phyloP scores from a whole-genome alignment of 1,284 basidiomycete species.

The Moniliophthora roreri region DNA sequence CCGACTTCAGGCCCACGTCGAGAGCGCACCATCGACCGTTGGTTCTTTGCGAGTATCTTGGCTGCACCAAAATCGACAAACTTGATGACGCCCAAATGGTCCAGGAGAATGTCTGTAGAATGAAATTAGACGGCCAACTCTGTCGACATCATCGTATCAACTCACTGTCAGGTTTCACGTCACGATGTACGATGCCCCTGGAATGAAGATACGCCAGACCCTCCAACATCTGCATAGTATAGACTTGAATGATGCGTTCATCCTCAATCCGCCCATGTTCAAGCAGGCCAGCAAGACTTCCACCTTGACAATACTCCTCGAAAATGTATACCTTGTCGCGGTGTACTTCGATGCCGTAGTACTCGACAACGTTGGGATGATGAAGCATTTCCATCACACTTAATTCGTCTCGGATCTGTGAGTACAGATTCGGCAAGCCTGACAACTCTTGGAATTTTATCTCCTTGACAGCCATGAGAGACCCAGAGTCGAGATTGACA shows the following conservation, averaged over 20 bases:
- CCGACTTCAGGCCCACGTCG: constrained; percentile 49
- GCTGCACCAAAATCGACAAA: constrained; percentile 99
- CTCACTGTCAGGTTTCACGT: constrained; percentile 99
- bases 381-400: constrained; percentile 98
- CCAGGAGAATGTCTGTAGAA: constrained; percentile 85
- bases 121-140: constrained; percentile 1
- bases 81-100: constrained; percentile 93
- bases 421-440: constrained; percentile 80
- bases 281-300: constrained; percentile 86
- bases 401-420: constrained; percentile 96
- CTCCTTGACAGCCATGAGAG: constrained; percentile 99
- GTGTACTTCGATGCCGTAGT: constrained; percentile 99
- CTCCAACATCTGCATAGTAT: constrained; percentile 96
- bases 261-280: constrained; percentile 97
- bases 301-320: constrained; percentile 98
- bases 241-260: constrained; percentile 93
- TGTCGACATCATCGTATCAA: constrained; percentile 16
- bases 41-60: constrained; percentile 94
- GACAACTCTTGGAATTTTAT: constrained; percentile 96
- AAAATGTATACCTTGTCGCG: constrained; percentile 99
- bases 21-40: constrained; percentile 78
- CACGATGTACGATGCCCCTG: constrained; percentile 91
- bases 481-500: constrained; percentile 95
- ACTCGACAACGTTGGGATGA: constrained; percentile 98
- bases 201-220: constrained; percentile 94